Evolutionary conservation across 139 green algal genomes (phyloP).

Genomic region (Chlorella vulgaris): DNA sequence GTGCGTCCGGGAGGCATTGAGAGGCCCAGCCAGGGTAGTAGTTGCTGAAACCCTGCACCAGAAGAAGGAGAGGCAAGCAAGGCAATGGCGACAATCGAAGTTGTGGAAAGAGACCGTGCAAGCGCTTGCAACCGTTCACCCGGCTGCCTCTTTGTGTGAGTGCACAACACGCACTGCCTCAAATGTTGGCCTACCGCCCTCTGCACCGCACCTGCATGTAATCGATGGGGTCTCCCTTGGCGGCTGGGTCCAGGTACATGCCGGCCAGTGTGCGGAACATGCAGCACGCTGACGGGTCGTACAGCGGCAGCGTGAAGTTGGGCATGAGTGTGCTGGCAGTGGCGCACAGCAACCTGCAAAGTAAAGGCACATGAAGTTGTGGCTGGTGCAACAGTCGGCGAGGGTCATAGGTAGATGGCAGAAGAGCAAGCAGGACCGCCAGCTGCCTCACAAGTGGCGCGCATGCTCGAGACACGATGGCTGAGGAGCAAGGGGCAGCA

Average conservation of each 20-base stretch:
- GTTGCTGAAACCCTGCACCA: neutral
- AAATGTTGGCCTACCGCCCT: too few relatives aligned
- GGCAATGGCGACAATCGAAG: neutral
- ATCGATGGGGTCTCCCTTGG: neutral
- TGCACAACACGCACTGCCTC: too few relatives aligned
- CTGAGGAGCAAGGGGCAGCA: neutral
- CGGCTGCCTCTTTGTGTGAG: too few relatives aligned
- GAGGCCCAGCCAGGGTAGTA: neutral
- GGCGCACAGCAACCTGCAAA: neutral
- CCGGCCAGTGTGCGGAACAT: neutral
- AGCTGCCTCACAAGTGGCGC: too few relatives aligned
- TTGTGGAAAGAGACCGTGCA: too few relatives aligned
- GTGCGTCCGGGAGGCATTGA: neutral
- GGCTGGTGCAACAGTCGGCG: neutral
- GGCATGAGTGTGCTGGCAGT: too few relatives aligned
- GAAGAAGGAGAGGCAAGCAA: neutral
- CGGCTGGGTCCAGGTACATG: neutral
- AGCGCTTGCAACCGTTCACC: too few relatives aligned
- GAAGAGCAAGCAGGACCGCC: too few relatives aligned
- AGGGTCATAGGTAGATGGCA: too few relatives aligned
- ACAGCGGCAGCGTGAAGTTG: neutral
- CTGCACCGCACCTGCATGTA: conserved; percentile 11
- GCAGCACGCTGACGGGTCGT: neutral
- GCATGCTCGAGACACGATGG: neutral
- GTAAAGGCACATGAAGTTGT: neutral